A percentile compares a stretch with the other conserved stretches of the same genome.
Evolutionary conservation across 495 filamentous ascomycete species (phyloP).

Genomic region (Penicillium arizonense): DNA sequence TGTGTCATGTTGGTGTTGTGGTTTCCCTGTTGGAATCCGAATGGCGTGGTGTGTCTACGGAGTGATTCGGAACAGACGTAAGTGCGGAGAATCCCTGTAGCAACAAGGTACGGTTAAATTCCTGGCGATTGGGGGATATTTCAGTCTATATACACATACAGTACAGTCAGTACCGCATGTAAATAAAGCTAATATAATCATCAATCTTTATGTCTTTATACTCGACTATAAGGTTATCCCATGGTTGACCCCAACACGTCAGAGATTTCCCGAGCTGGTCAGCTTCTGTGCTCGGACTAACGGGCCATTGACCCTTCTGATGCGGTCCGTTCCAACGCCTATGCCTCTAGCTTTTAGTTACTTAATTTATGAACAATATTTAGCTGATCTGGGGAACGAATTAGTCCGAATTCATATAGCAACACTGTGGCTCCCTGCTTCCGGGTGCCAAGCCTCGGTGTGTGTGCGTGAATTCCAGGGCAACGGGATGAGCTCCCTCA

Average conservation of each 20-base stretch:
- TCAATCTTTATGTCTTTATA: too few relatives aligned
- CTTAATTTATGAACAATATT: background rate
- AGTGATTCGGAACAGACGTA: constrained; percentile 30
- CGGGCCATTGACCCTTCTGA: constrained; percentile 10
- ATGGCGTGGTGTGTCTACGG: constrained; percentile 18
- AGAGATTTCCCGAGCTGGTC: constrained; percentile 31
- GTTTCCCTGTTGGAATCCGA: background rate
- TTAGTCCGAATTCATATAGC: background rate
- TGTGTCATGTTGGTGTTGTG: background rate
- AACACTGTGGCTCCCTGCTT: constrained; percentile 26
- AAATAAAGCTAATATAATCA: background rate
- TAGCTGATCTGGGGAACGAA: background rate
- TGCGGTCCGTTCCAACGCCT: constrained; percentile 6
- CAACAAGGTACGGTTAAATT: constrained; percentile 1
- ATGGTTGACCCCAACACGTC: constrained; percentile 28
- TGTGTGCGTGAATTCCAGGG: constrained; percentile 35
- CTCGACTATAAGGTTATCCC: constrained; percentile 2
- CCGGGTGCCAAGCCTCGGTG: constrained; percentile 44
- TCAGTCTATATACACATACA: too few relatives aligned
- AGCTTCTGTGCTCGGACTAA: constrained; percentile 17
- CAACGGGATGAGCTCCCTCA: constrained; percentile 16
- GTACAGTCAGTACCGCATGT: too few relatives aligned
- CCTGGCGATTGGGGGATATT: too few relatives aligned
- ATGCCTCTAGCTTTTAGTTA: background rate
- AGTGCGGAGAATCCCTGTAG: constrained; percentile 33